Base-by-base conservation (phyloP, 306 rosid genomes). In the Canavalia gladiata region DNA sequence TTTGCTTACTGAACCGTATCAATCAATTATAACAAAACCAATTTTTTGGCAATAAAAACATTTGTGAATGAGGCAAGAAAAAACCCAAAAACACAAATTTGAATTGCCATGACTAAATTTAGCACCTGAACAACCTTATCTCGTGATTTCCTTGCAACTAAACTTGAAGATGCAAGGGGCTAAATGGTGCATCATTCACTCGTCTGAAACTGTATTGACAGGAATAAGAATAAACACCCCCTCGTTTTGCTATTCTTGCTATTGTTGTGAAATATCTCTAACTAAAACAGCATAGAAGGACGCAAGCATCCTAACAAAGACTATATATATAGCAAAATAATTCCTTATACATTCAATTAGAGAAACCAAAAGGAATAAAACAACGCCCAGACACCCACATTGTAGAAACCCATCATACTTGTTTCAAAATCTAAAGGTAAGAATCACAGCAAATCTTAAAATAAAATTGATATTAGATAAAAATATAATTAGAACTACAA, bases 121-220 rank as follows among this genome's bases (percentile, higher is more conserved):
- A 42, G 90, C 90, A 87, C 90, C 87, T 10, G 0, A 6, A 74
- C 0, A 84, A 64, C 88, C 88, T 79, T 82, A 12, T 31, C 88
- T 67, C 90, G 85, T 82, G 3, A 66, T 82, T 87, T 87, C 88
- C 90, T 79, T 85, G 88, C 88, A 82, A 30, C 65, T 11, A 72
- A 18, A 79, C 88, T 87, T 11, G 55, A 80, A 73, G 79, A 58
- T 71, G 85, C 90, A 85, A 87, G 85, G 88, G 90, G 87, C 90
- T 85, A 85, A 5, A 7, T 66, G 78, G 83, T 87, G 90, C 90
- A 8, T 75, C 34, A 58, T 13, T 18, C 25, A 18, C 25, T 18
- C 25, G 25, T 18, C 25, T 18, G 25, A 18, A 18, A 18, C 25
- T 18, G 25, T 18, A 18, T 18, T 18, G 25, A 18, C 25, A 18